Base-by-base conservation (phyloP, 805 yeast species). In the Nakazawaea sp. region DNA sequence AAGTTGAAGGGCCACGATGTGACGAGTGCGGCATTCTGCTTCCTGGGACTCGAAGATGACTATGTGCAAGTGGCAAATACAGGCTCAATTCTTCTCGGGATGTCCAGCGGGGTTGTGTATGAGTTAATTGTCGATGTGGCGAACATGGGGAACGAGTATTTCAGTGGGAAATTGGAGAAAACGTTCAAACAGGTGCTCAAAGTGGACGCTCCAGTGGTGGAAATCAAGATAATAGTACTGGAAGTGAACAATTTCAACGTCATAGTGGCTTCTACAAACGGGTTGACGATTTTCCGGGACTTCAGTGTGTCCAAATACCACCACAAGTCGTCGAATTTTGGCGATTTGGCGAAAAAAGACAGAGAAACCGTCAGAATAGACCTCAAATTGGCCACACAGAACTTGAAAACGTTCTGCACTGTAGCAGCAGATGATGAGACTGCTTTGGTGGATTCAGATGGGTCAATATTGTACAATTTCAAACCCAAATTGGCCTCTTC, bases 51-150 rank as follows among this genome's bases (percentile, higher is more conserved):
- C 10, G 23, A 26, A 13, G 51, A 48, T 8, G 25, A 48, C 12
- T 49, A 48, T 2, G 58, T 63, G 1, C 28, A 49, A 6, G 36
- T 35, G 12, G 40, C 31, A 1, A 49, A 58, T 12, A 64, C 77
- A 0, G 78, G 78, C 2, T 60, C 67, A 2, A 52, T 76, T 9
- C 50, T 78, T 10, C 34, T 75, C 2, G 77, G 78, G 5, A 70
- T 78, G 0, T 46, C 53, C 4, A 58, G 61, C 2, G 83, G 82
- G 1, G 44, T 52, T 3, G 44, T 79, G 5, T 64, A 65, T 35
- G 83, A 78, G 46, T 55, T 66, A 4, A 49, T 49, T 28, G 53
- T 70, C 12, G 78, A 74, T 30, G 55, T 66, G 3, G 15, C 13
- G 4, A 27, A 28, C n/a, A 25, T 15, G n/a, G 52, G 66, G 3